Evolutionary conservation across 208 protist species (phyloP), one percentile per base, ranked within the genome.

Genomic region (Acanthamoeba royreba): DNA sequence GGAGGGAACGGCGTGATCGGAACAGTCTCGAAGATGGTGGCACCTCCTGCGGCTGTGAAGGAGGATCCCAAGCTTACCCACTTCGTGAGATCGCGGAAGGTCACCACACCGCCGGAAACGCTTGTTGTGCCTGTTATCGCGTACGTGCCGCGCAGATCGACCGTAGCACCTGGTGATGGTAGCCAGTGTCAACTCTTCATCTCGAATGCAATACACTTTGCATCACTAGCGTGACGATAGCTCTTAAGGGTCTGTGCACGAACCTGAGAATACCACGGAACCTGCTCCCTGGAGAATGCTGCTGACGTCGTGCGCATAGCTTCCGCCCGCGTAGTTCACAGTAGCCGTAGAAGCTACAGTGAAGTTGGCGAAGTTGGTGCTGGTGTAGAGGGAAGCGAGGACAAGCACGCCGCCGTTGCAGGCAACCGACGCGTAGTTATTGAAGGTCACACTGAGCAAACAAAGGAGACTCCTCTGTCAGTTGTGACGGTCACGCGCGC

Each of bases 321-420:
- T 74, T 35, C 85, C 85, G 19, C 85, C 85, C 5, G 38, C 38
- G 53, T 74, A 91, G 61, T n/a, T 17, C 17, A 91, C 17, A 31
- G 61, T 91, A 55, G 53, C 85, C 3, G 38, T n/a, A 22, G 55
- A 15, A 40, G 28, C 40, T 3, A 38, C 85, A 40, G 17, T 28
- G 38, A 91, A 52, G 13, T 47, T 91, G 52, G 40, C 85, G 31
- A 72, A 91, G 85, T 66, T 91, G 85, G 53, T 91, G 49, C 85
- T 55, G 15, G 40, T 22, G 53, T n/a, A 66, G 17, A 55, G 28
- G 33, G 53, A 28, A 9, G 33, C 28, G 85, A 91, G 46, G 85
- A 22, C 38, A 11, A 91, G 43, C 61, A 72, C 61, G 85, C 85
- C 85, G 35, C 61, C 52, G n/a, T 47, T 52, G 43, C 85, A 91